Conservation (phyloP, 257 asterid genomes). For the Ocimum tenuiflorum region DNA sequence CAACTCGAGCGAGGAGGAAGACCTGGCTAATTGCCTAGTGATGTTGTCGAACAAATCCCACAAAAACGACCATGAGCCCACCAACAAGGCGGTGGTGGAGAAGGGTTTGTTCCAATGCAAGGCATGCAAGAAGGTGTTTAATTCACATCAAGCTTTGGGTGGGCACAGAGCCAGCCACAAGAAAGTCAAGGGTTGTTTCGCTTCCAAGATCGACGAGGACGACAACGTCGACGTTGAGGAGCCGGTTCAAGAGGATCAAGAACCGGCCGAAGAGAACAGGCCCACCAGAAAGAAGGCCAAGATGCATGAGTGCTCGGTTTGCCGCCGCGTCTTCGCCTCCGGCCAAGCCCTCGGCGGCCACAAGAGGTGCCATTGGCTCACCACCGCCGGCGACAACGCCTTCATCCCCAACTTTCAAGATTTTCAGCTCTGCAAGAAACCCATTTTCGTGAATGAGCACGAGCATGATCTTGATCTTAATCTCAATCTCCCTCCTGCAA, state of each 20-base stretch:
- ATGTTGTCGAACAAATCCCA: constrained; percentile 49
- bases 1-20: constrained; percentile 53
- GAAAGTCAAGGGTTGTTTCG: constrained; percentile 85
- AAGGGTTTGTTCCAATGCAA: constrained; percentile 66
- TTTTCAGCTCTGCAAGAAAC: constrained; percentile 42
- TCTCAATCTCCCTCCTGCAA: constrained; percentile 46
- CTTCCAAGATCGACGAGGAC: constrained; percentile 34
- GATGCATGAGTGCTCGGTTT: constrained; percentile 70
- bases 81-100: no score
- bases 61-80: no score
- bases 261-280: no score
- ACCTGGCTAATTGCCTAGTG: constrained; percentile 68
- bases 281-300: constrained; percentile 30
- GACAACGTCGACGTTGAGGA: constrained; percentile 29
- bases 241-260: no score
- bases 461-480: constrained; percentile 16
- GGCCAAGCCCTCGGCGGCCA: constrained; percentile 91
- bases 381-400: constrained; percentile 39
- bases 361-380: constrained; percentile 77
- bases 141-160: constrained; percentile 86
- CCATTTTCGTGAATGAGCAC: constrained; percentile 15
- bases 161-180: constrained; percentile 96
- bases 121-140: constrained; percentile 67
- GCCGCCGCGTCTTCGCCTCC: constrained; percentile 62
- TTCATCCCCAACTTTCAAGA: constrained; percentile 45